Base-by-base conservation (phyloP, 768 basidiomycete species). In the Naganishia kalamii region DNA sequence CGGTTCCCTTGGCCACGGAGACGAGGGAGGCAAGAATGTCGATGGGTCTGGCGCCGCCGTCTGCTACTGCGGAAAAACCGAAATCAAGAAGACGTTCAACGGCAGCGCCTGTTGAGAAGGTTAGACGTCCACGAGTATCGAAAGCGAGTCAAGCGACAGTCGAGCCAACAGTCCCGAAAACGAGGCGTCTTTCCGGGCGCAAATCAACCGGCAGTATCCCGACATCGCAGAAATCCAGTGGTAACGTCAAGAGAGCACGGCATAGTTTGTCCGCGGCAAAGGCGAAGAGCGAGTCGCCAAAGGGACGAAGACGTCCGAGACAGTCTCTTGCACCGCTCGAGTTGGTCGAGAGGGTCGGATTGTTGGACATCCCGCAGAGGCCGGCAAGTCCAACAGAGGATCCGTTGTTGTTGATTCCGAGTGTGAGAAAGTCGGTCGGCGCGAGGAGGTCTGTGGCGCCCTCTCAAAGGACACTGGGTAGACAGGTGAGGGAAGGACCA, bases 301-400 rank as follows among this genome's bases (percentile, higher is more conserved):
- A 57, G 3, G 54, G 54, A 19, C 33, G 32, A 19, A 35, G 54
- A 5, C 54, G 54, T 1, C 54, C 54, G 40, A 57, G 54, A 25
- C 54, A 57, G 37, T 57, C 54, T 23, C 54, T 57, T 57, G 54
- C 54, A 12, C 54, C 54, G n/a, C 13, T 57, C 8, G 54, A 57
- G 27, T 21, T 57, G 3, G 54, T 57, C 13, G 54, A 57, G 37
- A 33, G 54, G 12, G 54, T 57, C 27, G 54, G 54, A 5, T 40
- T 57, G 15, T 27, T 57, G 54, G 54, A 57, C 25, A 57, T 57
- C n/a, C 54, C 54, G 6, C 17, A 37, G 13, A 33, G 54, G 17
- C 54, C 54, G 35, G 54, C 54, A 40, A 57, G 54, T 57, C 54
- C 54, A 35, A 57, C 54, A 35, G 54, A 57, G 37, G 54, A 57